These are phyloP conservation scores for Epichloe hybrida DNA, from an alignment of 2,329 filamentous ascomycete genomes.

Conservation along the genomic window DNA sequence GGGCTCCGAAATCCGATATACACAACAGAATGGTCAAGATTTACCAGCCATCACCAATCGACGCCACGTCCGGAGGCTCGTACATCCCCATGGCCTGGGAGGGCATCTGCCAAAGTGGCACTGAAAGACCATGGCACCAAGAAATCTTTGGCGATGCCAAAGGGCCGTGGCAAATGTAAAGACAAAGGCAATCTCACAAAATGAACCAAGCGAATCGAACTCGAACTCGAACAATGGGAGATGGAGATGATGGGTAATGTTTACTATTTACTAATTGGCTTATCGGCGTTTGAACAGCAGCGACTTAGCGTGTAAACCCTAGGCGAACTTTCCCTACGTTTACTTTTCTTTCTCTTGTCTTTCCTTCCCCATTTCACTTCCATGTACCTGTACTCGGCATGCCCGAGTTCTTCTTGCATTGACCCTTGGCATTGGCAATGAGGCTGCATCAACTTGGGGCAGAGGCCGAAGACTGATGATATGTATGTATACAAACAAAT, in stretches of 20 bases:
- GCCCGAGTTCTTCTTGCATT: too few species aligned
- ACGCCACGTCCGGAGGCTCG: slow-evolving; percentile 4
- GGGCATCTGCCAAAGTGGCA: slow-evolving; percentile 18
- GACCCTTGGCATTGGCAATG: too few species aligned
- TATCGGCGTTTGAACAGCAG: background rate
- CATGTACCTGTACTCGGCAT: background rate
- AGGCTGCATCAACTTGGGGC: background rate
- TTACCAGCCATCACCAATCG: slow-evolving; percentile 12
- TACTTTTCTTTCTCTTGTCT: too few species aligned
- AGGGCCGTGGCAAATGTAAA: slow-evolving; percentile 13
- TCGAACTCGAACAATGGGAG: too few species aligned
- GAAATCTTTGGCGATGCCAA: slow-evolving; percentile 20
- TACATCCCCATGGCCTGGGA: slow-evolving; percentile 19
- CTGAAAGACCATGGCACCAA: slow-evolving; percentile 17
- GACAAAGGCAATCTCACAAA: background rate
- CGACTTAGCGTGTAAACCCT: background rate
- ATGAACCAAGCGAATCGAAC: too few species aligned
- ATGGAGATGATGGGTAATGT: background rate
- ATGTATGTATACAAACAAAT: too few species aligned
- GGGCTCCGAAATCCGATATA: slow-evolving; percentile 9
- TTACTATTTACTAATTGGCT: background rate
- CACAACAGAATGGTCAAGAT: slow-evolving; percentile 9
- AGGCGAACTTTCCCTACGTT: background rate
- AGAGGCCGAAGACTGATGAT: background rate
- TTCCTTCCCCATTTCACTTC: too few species aligned